These are phyloP conservation scores for Ophiocordyceps unilateralis DNA, from an alignment of 2,329 filamentous ascomycete genomes.

Conservation along the genomic window DNA sequence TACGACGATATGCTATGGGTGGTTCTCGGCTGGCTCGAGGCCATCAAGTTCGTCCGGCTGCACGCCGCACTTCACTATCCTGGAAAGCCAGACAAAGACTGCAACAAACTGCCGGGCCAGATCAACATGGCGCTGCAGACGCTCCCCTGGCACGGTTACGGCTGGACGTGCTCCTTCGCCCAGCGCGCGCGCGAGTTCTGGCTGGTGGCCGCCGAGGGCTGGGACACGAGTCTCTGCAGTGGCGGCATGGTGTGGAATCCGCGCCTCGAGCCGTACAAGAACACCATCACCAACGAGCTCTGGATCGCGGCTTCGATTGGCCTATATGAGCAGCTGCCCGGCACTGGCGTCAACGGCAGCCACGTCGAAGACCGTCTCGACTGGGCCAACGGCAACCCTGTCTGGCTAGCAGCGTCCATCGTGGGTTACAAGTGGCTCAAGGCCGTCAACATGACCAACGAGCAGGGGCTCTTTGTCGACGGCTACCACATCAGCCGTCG, in stretches of 20 bases:
- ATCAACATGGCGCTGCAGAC: slow-evolving; percentile 8
- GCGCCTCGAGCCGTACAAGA: slow-evolving; percentile 69
- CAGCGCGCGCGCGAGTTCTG: slow-evolving; percentile 76
- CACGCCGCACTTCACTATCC: slow-evolving; percentile 49
- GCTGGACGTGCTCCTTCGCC: slow-evolving; percentile 62
- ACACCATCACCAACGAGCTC: slow-evolving; percentile 87
- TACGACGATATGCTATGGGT: slow-evolving; percentile 96
- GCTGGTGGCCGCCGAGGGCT: slow-evolving; percentile 60
- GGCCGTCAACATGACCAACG: slow-evolving; percentile 64
- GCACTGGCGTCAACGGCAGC: slow-evolving; percentile 56
- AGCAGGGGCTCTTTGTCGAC: slow-evolving; percentile 60
- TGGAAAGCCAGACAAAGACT: slow-evolving; percentile 2
- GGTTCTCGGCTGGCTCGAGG: slow-evolving; percentile 77
- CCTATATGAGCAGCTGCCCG: slow-evolving; percentile 84
- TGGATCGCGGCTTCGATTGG: slow-evolving; percentile 69
- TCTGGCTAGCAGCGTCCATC: slow-evolving; percentile 56
- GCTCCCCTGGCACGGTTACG: slow-evolving; percentile 55
- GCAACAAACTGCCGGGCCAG: slow-evolving; percentile 2
- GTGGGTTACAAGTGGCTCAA: slow-evolving; percentile 70
- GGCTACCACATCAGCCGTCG: slow-evolving; percentile 65
- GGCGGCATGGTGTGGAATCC: slow-evolving; percentile 92
- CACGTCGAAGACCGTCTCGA: slow-evolving; percentile 26
- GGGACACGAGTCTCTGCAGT: slow-evolving; percentile 64
- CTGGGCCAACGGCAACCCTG: slow-evolving; percentile 30
- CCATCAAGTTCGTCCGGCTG: slow-evolving; percentile 55